Base-by-base conservation (phyloP, 208 protist species). In the Acanthamoeba triangularis region DNA sequence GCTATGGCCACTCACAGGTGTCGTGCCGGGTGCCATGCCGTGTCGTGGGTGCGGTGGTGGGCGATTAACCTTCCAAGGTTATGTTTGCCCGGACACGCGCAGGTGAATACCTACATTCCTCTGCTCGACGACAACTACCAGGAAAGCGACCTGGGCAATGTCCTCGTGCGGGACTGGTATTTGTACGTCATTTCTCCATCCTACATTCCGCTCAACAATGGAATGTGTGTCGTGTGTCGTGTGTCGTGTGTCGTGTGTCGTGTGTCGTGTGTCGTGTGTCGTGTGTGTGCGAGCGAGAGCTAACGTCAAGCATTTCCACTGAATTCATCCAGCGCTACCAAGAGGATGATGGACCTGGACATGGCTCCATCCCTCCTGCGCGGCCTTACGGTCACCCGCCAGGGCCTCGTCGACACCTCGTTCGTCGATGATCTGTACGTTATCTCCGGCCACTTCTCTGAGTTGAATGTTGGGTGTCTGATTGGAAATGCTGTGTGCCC, bases 361-460 rank as follows among this genome's bases (percentile, higher is more conserved):
- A 67, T 67, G 61, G 18, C 61, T 1, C 61, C 61, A 3, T 67
- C 61, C 8, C 65, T 72, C 11, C 65, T 93, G 56, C 56, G 87
- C 16, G 87, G 87, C 23, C 61, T 76, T 59, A 56, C 87, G 18
- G 56, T 76, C 8, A 8, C 11, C 20, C 33, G 2, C 56, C 56
- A 78, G 23, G 87, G 87, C 18, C 2, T 78, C 28, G 59, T 93
- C 37, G 87, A 93, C 87, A 41, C 44, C 44, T 69, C 61, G 1
- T 93, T 93, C n/a, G 87, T 93, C 35, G 87, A 93, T 11, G 87
- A 93, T 49, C 30, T 93, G 87, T 82, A 82, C 65, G n/a, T n/a
- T n/a, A n/a, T n/a, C n/a, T n/a, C n/a, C n/a, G n/a, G n/a, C n/a
- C n/a, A n/a, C n/a, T n/a, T n/a, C n/a, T n/a, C n/a, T n/a, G n/a